These are phyloP conservation scores for Metschnikowia baotianmanensis DNA, from an alignment of 805 yeast species.

Conservation along the genomic window DNA sequence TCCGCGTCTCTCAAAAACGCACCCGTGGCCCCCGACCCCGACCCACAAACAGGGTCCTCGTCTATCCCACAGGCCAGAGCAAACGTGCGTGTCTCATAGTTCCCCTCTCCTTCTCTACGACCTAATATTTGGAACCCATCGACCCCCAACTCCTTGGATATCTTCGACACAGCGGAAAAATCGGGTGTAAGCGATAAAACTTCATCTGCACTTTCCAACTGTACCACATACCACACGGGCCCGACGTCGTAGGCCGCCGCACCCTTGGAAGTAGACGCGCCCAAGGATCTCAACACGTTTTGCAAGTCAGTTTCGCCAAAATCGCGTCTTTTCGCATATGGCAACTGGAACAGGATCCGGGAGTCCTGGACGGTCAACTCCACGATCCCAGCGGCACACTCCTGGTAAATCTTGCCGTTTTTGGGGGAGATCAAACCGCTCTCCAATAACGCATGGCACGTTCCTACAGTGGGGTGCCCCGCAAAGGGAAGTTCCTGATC, in stretches of 20 bases:
- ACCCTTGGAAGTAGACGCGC: conserved; percentile 12
- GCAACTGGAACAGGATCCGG: conserved; percentile 29
- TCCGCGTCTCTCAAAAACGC: conserved; percentile 20
- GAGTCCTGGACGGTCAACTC: conserved; percentile 25
- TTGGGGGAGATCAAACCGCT: conserved; percentile 28
- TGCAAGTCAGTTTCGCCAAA: conserved; percentile 10
- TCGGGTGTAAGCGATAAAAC: conserved; percentile 36
- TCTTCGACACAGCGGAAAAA: conserved; percentile 18
- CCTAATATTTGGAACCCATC: conserved; percentile 44
- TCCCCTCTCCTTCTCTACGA: conserved; percentile 16
- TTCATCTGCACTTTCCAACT: conserved; percentile 28
- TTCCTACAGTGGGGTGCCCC: conserved; percentile 62
- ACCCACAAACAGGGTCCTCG: conserved; percentile 60
- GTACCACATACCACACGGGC: conserved; percentile 44
- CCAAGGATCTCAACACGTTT: conserved; percentile 10
- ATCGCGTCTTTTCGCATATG: conserved; percentile 15
- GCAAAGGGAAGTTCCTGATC: conserved; percentile 54
- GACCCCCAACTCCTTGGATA: conserved; percentile 20
- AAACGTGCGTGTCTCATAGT: conserved; percentile 42
- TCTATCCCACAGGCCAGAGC: conserved; percentile 32
- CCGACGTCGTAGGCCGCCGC: conserved; percentile 42
- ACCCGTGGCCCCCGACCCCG: conserved; percentile 40
- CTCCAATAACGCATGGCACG: conserved; percentile 46
- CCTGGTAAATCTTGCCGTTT: conserved; percentile 34
- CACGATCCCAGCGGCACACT: conserved; percentile 46